phyloP scores from a whole-genome alignment of 2,329 filamentous ascomycete species.

The Pestalotiopsis sp. region DNA sequence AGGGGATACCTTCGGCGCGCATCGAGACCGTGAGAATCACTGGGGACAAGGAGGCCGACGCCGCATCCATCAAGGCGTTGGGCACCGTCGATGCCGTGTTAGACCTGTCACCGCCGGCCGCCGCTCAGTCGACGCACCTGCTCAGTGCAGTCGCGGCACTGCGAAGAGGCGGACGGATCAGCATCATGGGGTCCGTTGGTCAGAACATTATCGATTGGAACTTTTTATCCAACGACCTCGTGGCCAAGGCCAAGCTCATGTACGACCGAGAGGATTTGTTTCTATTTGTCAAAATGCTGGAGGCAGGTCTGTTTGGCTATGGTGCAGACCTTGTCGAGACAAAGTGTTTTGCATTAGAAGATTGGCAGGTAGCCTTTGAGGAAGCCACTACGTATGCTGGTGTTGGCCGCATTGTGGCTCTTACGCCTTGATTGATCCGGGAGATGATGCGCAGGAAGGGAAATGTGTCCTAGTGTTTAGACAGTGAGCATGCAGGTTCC shows the following conservation, averaged over 20 bases:
- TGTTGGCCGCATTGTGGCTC: slow-evolving; percentile 22
- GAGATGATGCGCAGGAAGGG: neutral
- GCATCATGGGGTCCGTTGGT: slow-evolving; percentile 30
- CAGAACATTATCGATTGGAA: slow-evolving; percentile 18
- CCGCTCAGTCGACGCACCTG: slow-evolving; percentile 41
- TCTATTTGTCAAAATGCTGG: slow-evolving; percentile 44
- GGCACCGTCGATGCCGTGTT: slow-evolving; percentile 43
- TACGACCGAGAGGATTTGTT: slow-evolving; percentile 42
- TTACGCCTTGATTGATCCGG: slow-evolving; percentile 16
- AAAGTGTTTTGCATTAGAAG: slow-evolving; percentile 22
- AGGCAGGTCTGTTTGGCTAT: slow-evolving; percentile 33
- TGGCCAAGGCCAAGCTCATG: slow-evolving; percentile 46
- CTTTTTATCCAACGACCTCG: slow-evolving; percentile 36
- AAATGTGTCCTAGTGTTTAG: too few relatives aligned
- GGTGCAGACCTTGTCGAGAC: slow-evolving; percentile 21
- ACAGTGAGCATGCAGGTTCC: too few relatives aligned
- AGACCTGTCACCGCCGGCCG: slow-evolving; percentile 47
- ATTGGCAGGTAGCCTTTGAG: slow-evolving; percentile 24
- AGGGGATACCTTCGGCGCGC: slow-evolving; percentile 19
- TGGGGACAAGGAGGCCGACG: slow-evolving; percentile 41
- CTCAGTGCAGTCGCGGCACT: slow-evolving; percentile 36
- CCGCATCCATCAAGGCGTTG: slow-evolving; percentile 24
- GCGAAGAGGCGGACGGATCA: slow-evolving; percentile 35
- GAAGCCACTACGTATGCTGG: slow-evolving; percentile 19
- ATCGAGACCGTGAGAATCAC: slow-evolving; percentile 44